Base-by-base conservation (phyloP, 345 rosid genomes). In the Eucalyptus decipiens region DNA sequence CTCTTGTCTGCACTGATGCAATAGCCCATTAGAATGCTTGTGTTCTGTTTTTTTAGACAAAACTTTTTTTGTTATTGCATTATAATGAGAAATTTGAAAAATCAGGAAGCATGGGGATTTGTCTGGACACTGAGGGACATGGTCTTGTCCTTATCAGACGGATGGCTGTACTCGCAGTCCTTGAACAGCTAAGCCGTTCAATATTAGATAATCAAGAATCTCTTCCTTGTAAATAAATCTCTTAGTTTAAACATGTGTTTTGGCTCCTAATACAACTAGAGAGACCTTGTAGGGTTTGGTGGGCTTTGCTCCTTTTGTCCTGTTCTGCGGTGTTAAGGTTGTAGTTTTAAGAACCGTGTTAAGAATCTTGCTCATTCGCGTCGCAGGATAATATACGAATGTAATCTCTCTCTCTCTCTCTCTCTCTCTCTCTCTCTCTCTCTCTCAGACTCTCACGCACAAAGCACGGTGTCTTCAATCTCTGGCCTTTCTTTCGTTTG, bases 81-180 rank as follows among this genome's bases (percentile, higher is more conserved):
- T 72, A 15, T 85, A 47, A 34, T 76, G 89, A 87, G 87, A 88
- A 87, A 88, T 21, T 54, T 88, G 72, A 87, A 87, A 42, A 62
- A 49, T 72, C 37, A 45, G 34, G 85, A 69, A 86, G 90, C 88
- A 89, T 87, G 88, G 93, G 88, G 83, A 90, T 80, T 81, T 92
- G 93, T 90, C 92, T 72, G 87, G 58, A 89, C 89, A 88, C 90
- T 15, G 30, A 42, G 87, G 90, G 92, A 93, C 93, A 92, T 88
- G 92, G 89, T 51, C 89, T 92, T 90, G 92, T 93, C 92, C 81
- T 89, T 42, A 72, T 69, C 88, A 54, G 16, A 40, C 80, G 86
- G 13, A 13, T 85, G 83, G 45, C 32, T 48, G 85, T 58, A 89
- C 89, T 80, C 56, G 50, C 42, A 88, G 89, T 88, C 89, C 89